These are phyloP conservation scores for Rhynchosporium secalis DNA, from an alignment of 2,329 filamentous ascomycete genomes.

Conservation along the genomic window DNA sequence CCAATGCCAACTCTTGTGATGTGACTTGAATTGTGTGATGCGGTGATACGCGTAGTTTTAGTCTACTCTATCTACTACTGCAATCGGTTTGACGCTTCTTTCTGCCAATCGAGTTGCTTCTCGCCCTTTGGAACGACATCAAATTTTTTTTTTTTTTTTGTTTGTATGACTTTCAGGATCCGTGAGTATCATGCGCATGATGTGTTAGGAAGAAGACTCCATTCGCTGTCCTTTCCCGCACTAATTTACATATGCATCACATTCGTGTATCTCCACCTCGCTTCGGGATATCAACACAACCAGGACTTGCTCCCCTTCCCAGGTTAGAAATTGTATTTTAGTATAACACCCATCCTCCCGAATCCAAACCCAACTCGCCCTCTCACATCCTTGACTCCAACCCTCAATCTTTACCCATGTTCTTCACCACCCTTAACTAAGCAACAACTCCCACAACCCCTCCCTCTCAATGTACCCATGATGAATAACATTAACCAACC, in stretches of 20 bases:
- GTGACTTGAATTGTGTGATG: too few species aligned
- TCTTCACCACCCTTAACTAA: constrained; percentile 27
- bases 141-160: too few species aligned
- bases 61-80: too few species aligned
- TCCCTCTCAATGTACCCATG: constrained; percentile 73
- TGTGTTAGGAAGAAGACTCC: not conserved
- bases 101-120: too few species aligned
- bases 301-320: not conserved
- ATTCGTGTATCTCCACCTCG: not conserved
- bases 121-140: too few species aligned
- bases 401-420: not conserved
- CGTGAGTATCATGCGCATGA: too few species aligned
- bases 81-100: too few species aligned
- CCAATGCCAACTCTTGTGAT: too few species aligned
- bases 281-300: not conserved
- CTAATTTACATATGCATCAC: not conserved
- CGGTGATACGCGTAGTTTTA: too few species aligned
- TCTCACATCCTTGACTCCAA: not conserved
- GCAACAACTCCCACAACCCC: constrained; percentile 70
- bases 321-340: not conserved
- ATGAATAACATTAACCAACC: constrained; percentile 90
- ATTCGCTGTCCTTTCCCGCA: not conserved
- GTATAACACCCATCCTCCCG: too few species aligned
- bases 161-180: too few species aligned
- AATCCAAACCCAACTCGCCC: not conserved